Percentiles rank a stretch among this genome's conserved stretches.
Conservation (phyloP, 2,329 filamentous ascomycete genomes). For the Ascosphaera aggregata region DNA sequence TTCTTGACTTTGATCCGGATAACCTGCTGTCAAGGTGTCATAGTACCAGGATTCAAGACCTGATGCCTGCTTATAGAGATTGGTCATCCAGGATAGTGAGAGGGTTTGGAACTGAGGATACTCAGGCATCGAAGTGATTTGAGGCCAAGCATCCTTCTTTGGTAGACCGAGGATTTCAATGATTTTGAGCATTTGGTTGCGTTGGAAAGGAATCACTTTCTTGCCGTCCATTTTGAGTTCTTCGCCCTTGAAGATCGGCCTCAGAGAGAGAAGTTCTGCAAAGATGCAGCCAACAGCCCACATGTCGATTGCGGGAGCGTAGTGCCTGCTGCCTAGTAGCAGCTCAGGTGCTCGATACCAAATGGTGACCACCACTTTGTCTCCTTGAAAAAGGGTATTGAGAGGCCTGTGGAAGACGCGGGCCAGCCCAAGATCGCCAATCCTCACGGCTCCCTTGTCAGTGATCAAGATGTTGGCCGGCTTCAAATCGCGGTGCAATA, state of each 20-base stretch:
- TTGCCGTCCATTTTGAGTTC: conserved; percentile 98
- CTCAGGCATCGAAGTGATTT: conserved; percentile 68
- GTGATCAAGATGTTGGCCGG: conserved; percentile 99
- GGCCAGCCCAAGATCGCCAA: conserved; percentile 81
- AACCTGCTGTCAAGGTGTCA: conserved; percentile 38
- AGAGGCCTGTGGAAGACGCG: conserved; percentile 85
- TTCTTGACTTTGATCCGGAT: conserved; percentile 24
- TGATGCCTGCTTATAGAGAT: conserved; percentile 25
- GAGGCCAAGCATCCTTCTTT: conserved; percentile 69
- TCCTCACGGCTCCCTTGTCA: conserved; percentile 69
- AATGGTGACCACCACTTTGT: conserved; percentile 97
- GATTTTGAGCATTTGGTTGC: conserved; percentile 98
- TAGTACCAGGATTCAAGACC: conserved; percentile 63
- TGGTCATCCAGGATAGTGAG: conserved; percentile 20
- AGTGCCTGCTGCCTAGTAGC: conserved; percentile 78
- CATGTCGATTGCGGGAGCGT: conserved; percentile 89
- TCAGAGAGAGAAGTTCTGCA: conserved; percentile 68
- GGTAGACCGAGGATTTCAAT: conserved; percentile 89
- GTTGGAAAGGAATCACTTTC: conserved; percentile 90
- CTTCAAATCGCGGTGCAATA: conserved; percentile 88
- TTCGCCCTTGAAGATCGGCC: conserved; percentile 95
- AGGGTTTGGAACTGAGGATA: conserved; percentile 43
- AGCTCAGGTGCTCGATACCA: conserved; percentile 96
- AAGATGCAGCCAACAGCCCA: conserved; percentile 98
- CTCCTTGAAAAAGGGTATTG: conserved; percentile 73